Evolutionary conservation across 2,329 filamentous ascomycete genomes (phyloP).

Genomic region (Blastomyces percursus): DNA sequence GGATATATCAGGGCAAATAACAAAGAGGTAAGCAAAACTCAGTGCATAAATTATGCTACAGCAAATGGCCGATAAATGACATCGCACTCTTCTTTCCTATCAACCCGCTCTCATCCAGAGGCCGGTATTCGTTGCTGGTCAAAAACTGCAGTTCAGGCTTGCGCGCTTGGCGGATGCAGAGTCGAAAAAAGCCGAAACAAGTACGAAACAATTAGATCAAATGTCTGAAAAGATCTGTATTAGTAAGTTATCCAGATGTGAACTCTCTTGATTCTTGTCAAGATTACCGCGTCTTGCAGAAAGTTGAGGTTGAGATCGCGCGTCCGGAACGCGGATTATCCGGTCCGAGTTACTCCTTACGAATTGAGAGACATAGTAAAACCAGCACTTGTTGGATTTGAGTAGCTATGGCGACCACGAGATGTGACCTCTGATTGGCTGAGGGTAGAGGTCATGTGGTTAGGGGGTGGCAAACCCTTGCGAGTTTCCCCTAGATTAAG

Average conservation of each 20-base stretch:
- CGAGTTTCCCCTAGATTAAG: no score
- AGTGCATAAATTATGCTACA: background rate
- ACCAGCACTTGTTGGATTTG: no score
- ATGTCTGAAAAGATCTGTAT: background rate
- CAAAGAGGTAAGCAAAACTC: no score
- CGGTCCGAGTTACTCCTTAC: background rate
- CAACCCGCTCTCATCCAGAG: background rate
- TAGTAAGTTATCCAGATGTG: background rate
- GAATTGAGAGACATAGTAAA: background rate
- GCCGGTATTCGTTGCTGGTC: background rate
- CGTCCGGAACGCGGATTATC: background rate
- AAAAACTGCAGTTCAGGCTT: background rate
- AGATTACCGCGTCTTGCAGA: background rate
- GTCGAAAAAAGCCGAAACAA: background rate
- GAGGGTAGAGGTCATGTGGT: no score
- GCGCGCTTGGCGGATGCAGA: background rate
- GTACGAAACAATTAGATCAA: background rate
- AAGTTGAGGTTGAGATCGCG: background rate
- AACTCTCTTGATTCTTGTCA: background rate
- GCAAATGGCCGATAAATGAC: background rate
- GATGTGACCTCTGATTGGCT: no score
- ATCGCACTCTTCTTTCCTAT: background rate
- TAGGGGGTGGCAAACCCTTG: no score
- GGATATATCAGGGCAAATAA: background rate
- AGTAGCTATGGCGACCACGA: no score